Percentiles rank a stretch among this genome's conserved stretches.
These are phyloP conservation scores for Rehmannia glutinosa DNA, from an alignment of 257 asterid genomes.

Conservation along the genomic window DNA sequence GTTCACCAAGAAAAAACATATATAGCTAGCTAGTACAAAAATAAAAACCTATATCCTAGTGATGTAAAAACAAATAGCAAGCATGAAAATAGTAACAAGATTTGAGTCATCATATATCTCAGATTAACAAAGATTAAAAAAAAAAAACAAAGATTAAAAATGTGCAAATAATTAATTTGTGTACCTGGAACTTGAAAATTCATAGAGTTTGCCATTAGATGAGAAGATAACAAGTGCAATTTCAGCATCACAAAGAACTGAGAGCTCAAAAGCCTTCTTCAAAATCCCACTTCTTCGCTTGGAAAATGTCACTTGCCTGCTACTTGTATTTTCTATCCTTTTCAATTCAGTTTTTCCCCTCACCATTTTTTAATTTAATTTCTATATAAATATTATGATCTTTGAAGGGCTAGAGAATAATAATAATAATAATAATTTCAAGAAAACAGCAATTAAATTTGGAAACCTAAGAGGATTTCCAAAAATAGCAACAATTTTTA, in stretches of 20 bases:
- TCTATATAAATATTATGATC: neutral
- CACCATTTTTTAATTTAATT: slow-evolving; percentile 31
- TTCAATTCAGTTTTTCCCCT: slow-evolving; percentile 58
- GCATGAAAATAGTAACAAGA: too few relatives aligned
- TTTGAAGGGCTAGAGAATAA: too few relatives aligned
- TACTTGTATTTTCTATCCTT: slow-evolving; percentile 52
- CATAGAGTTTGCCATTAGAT: slow-evolving; percentile 45
- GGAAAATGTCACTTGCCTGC: slow-evolving; percentile 61
- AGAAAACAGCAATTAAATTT: neutral
- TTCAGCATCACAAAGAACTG: slow-evolving; percentile 68
- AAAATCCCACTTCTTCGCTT: slow-evolving; percentile 57
- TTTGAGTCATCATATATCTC: too few relatives aligned
- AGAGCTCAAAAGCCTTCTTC: slow-evolving; percentile 60
- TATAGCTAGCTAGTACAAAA: too few relatives aligned
- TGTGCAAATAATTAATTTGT: too few relatives aligned
- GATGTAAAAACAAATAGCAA: too few relatives aligned
- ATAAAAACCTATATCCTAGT: too few relatives aligned
- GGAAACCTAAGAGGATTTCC: neutral
- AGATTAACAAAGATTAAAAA: too few relatives aligned
- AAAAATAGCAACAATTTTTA: neutral
- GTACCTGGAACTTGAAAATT: slow-evolving; percentile 58
- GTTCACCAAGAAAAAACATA: too few relatives aligned
- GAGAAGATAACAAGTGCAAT: slow-evolving; percentile 54
- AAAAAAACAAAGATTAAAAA: too few relatives aligned
- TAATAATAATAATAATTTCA: too few relatives aligned